Evolutionary conservation across 257 asterid genomes (phyloP).

Genomic region (Lavandula angustifolia): DNA sequence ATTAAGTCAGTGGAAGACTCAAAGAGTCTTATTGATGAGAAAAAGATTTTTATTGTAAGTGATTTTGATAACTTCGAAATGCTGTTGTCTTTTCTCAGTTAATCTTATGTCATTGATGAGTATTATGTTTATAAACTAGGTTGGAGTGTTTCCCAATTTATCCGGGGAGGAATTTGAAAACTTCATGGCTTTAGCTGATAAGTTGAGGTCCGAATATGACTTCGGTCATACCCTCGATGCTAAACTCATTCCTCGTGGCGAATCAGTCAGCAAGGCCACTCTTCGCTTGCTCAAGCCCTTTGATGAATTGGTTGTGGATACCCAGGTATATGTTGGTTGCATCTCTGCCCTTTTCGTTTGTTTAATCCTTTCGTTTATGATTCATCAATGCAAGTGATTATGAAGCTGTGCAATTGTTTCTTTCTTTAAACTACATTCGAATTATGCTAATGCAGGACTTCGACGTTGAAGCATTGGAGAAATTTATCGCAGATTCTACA

Average conservation of each 20-base stretch:
- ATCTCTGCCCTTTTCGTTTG: background rate
- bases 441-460: conserved; percentile 56
- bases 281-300: conserved; percentile 81
- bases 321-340: conserved; percentile 44
- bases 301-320: conserved; percentile 69
- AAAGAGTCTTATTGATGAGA: conserved; percentile 47
- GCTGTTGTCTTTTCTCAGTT: background rate
- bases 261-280: conserved; percentile 66
- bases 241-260: conserved; percentile 65
- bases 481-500: conserved; percentile 55
- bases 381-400: background rate
- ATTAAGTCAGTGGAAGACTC: conserved; percentile 69
- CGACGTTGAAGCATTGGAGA: conserved; percentile 56
- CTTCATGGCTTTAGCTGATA: conserved; percentile 64
- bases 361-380: background rate
- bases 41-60: conserved; percentile 60
- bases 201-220: conserved; percentile 67
- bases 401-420: conserved; percentile 1
- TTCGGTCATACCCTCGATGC: conserved; percentile 78
- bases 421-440: conserved; percentile 5
- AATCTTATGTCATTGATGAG: background rate
- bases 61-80: background rate
- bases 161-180: conserved; percentile 67
- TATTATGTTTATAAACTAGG: conserved; percentile 40
- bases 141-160: conserved; percentile 71